A percentile compares a stretch with the other conserved stretches of the same genome.
Evolutionary conservation across 2,329 filamentous ascomycete species (phyloP).

Genomic region (Phaeosphaeria sp.): DNA sequence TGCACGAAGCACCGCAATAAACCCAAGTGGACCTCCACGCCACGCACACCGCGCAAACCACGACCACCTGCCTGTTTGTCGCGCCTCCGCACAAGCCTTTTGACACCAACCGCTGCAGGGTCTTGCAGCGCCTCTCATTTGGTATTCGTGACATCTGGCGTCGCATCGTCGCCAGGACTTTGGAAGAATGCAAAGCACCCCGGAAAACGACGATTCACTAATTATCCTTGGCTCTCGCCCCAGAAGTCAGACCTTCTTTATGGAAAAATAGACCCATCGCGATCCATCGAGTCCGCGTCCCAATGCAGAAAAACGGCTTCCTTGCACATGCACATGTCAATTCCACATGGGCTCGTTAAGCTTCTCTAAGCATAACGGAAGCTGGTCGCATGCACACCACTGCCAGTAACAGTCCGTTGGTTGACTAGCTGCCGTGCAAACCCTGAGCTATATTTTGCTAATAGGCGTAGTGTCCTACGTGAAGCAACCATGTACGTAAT

Average conservation of each 20-base stretch:
- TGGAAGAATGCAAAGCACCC: constrained; percentile 18
- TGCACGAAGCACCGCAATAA: constrained; percentile 19
- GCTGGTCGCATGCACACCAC: constrained; percentile 9
- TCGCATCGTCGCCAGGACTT: constrained; percentile 10
- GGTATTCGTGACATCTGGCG: constrained; percentile 7
- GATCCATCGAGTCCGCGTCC: constrained; percentile 14
- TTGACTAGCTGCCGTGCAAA: constrained; percentile 19
- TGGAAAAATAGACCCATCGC: too few relatives aligned
- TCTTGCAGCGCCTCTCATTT: constrained; percentile 7
- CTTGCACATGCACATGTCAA: background rate
- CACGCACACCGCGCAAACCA: constrained; percentile 1
- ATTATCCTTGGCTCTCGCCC: background rate
- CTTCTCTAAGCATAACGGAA: constrained; percentile 8
- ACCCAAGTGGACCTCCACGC: constrained; percentile 11
- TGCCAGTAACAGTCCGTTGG: constrained; percentile 4
- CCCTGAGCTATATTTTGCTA: constrained; percentile 9
- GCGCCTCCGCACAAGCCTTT: background rate
- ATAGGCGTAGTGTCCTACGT: constrained; percentile 20
- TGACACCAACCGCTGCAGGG: constrained; percentile 31
- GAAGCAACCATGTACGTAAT: constrained; percentile 29
- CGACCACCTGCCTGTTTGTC: constrained; percentile 12
- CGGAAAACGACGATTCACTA: constrained; percentile 15
- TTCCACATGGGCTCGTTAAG: constrained; percentile 1
- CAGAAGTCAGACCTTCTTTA: background rate
- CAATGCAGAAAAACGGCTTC: background rate